A percentile compares a stretch with the other conserved stretches of the same genome.
Evolutionary conservation across 148 eudicot species (phyloP).

Genomic region (Drosera capensis): DNA sequence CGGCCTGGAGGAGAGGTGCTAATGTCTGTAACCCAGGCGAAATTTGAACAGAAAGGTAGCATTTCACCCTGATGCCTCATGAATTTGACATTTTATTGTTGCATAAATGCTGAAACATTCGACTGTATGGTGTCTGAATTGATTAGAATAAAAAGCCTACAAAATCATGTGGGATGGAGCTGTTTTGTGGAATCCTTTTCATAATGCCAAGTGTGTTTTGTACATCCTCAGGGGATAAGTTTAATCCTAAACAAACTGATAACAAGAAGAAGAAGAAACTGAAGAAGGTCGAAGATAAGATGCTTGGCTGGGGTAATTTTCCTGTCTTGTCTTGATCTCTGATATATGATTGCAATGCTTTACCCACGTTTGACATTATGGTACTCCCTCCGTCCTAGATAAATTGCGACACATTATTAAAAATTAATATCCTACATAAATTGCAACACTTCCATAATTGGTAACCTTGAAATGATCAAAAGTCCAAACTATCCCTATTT

Average conservation of each 20-base stretch:
- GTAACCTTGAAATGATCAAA: too few species aligned
- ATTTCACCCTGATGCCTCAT: neutral
- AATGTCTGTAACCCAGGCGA: slow-evolving; percentile 78
- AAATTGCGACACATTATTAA: neutral
- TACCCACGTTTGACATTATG: neutral
- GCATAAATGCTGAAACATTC: too few species aligned
- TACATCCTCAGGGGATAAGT: slow-evolving; percentile 63
- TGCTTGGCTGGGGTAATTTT: slow-evolving; percentile 97
- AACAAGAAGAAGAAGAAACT: slow-evolving; percentile 83
- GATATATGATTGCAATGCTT: neutral
- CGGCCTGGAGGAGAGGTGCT: slow-evolving; percentile 62
- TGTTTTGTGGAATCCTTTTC: neutral
- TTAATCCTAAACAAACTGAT: slow-evolving; percentile 73
- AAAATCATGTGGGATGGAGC: neutral
- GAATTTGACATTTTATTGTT: neutral
- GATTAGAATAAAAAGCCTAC: neutral
- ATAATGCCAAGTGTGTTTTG: neutral
- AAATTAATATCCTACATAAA: too few species aligned
- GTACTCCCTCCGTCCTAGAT: neutral
- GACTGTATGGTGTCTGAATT: too few species aligned
- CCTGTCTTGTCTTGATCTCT: slow-evolving; percentile 2
- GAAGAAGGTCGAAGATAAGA: slow-evolving; percentile 86
- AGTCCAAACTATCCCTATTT: too few species aligned
- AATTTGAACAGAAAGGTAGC: slow-evolving; percentile 98
- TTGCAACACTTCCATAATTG: too few species aligned